Conservation (phyloP, 768 basidiomycete species). For the Lepiota subincarnata region DNA sequence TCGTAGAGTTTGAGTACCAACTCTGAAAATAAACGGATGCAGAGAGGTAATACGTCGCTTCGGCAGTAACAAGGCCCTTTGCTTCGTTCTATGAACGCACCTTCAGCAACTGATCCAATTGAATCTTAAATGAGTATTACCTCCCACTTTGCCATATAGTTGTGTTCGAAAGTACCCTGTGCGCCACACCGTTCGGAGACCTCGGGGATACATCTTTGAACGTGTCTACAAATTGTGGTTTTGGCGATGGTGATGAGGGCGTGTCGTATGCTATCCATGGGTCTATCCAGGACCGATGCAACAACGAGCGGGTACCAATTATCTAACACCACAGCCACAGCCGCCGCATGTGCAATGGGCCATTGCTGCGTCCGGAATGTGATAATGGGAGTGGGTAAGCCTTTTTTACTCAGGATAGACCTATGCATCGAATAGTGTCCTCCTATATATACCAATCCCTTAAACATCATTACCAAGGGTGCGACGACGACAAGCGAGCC, state of each 20-base stretch:
- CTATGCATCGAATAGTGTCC: constrained; percentile 58
- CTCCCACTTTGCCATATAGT: constrained; percentile 54
- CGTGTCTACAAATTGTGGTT: constrained; percentile 49
- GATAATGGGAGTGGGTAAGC: constrained; percentile 46
- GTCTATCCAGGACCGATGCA: constrained; percentile 32
- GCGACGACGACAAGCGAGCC: constrained; percentile 49
- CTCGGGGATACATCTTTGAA: constrained; percentile 52
- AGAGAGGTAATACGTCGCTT: constrained; percentile 48
- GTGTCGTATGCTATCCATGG: constrained; percentile 45
- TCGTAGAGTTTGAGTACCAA: constrained; percentile 51
- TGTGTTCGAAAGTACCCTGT: too few relatives aligned
- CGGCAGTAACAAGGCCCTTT: constrained; percentile 58
- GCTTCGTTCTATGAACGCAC: constrained; percentile 34
- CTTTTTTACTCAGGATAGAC: constrained; percentile 41
- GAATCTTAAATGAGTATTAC: constrained; percentile 26
- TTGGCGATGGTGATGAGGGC: constrained; percentile 55
- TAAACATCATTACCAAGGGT: constrained; percentile 48
- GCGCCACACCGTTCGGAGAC: too few relatives aligned
- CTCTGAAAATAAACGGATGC: constrained; percentile 57
- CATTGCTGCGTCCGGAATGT: constrained; percentile 63
- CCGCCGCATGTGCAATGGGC: constrained; percentile 50
- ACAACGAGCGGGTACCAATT: constrained; percentile 40
- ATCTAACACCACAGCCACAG: constrained; percentile 48
- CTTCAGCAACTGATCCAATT: constrained; percentile 13
- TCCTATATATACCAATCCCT: constrained; percentile 49